Base-by-base conservation (phyloP, 2,329 filamentous ascomycete genomes). In the Delphinella strobiligena region DNA sequence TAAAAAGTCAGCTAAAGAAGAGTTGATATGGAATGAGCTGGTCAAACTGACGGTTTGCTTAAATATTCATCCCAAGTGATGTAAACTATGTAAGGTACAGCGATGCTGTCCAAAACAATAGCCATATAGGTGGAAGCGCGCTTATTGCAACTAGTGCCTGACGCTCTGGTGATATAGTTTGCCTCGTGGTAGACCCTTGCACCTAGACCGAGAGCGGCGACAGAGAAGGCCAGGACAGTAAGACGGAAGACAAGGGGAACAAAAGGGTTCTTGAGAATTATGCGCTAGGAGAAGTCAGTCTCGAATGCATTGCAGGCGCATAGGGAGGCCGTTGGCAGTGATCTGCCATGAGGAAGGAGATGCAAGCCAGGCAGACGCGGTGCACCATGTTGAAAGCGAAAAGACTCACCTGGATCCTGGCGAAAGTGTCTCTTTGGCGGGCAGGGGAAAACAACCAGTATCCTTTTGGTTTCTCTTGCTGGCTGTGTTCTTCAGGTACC, bases 51-150 rank as follows among this genome's bases (percentile, higher is more conserved):
- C 16, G 93, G 91, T 57, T 93, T 93, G 19, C 86, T 85, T 4
- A 85, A 91, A 62, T 95, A 96, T 63, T 98, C 91, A 56, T 98
- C 91, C 64, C 80, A 93, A 17, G 88, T 93, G 64, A 96, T 91
- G 63, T 94, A 96, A 36, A 83, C 66, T 40, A 93, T 81, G 61
- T 96, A 98, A 2, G 89, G 77, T 43, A 96, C 72, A 3, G 91
- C 89, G 11, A 96, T 72, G 5, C 81, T 78, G 60, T 96, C 89
- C 30, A 98, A 83, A 27, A 85, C 75, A 39, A 96, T 80, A 19
- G 89, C 89, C 64, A 96, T 87, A 43, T 87, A 74, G 5, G 86
- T 82, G 37, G 91, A 93, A 2, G 64, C 62, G 37, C 66, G 64
- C 37, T 61, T 58, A 15, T 54, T 51, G 48, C 67, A 69, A 33